Evolutionary conservation across 805 yeast genomes (phyloP).

Genomic region (Yarrowia divulgata): DNA sequence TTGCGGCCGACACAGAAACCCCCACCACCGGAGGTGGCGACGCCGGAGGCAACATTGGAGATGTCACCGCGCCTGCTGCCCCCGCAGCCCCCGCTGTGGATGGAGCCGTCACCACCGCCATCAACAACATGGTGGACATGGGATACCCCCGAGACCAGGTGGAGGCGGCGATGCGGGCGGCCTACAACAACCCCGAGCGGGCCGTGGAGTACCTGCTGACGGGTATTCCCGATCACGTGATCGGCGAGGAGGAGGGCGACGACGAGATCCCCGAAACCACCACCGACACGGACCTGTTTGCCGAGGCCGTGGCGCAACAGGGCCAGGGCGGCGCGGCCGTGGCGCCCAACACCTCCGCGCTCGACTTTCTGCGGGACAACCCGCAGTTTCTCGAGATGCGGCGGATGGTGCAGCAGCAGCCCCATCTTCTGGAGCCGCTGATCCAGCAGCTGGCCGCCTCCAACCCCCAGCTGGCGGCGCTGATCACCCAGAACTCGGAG

Average conservation of each 20-base stretch:
- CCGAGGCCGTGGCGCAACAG: slow-evolving; percentile 49
- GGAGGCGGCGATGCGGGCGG: slow-evolving; percentile 90
- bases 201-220: slow-evolving; percentile 94
- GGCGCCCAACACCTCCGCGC: slow-evolving; percentile 51
- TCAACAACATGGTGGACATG: slow-evolving; percentile 89
- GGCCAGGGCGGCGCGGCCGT: slow-evolving; percentile 51
- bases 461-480: slow-evolving; percentile 83
- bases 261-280: slow-evolving; percentile 45
- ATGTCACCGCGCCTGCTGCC: slow-evolving; percentile 48
- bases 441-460: slow-evolving; percentile 80
- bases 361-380: slow-evolving; percentile 49
- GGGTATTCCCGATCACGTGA: slow-evolving; percentile 73
- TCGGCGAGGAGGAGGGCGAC: slow-evolving; percentile 42
- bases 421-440: slow-evolving; percentile 84
- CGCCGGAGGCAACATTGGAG: slow-evolving; percentile 43
- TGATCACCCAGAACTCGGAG: slow-evolving; percentile 76
- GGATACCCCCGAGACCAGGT: slow-evolving; percentile 90
- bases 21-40: slow-evolving; percentile 51
- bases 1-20: slow-evolving; percentile 1
- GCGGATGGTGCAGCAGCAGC: slow-evolving; percentile 80
- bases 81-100: background rate
- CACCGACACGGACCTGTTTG: slow-evolving; percentile 53
- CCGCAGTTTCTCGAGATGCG: slow-evolving; percentile 66
- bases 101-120: slow-evolving; percentile 53
- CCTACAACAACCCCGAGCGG: slow-evolving; percentile 96